Conservation (phyloP, 306 rosid species). For the Casuarina equisetifolia region DNA sequence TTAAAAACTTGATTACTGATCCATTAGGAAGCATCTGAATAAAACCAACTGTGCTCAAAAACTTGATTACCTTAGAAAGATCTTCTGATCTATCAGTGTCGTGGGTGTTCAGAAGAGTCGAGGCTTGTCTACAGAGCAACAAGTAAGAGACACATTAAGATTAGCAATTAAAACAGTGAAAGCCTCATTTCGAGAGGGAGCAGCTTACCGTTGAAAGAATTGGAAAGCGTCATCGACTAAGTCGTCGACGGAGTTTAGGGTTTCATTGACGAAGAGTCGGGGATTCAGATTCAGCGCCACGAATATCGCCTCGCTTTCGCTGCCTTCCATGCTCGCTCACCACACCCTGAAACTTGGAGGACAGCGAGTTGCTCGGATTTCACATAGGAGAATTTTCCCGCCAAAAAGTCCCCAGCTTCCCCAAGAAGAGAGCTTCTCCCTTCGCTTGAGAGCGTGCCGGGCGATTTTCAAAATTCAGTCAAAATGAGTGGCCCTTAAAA, state of each 20-base stretch:
- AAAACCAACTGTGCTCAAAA: neutral
- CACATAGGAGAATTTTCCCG: neutral
- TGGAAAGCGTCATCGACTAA: constrained; percentile 57
- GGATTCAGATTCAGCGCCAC: constrained; percentile 70
- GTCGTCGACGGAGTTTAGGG: constrained; percentile 64
- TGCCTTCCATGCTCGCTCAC: constrained; percentile 51
- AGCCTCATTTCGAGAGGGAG: neutral
- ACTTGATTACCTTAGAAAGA: constrained; percentile 47
- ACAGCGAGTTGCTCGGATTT: neutral
- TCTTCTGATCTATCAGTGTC: constrained; percentile 55
- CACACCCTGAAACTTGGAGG: no score
- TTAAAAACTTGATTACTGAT: neutral
- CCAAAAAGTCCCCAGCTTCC: neutral
- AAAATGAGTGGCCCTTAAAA: no score
- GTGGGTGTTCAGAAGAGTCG: constrained; percentile 39
- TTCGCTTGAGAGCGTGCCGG: no score
- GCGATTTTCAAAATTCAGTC: no score
- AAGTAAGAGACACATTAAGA: neutral
- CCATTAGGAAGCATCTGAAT: neutral
- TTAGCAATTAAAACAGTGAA: neutral
- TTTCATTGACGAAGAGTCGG: constrained; percentile 67
- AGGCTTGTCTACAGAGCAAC: constrained; percentile 58
- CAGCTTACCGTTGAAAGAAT: constrained; percentile 54
- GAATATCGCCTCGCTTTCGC: constrained; percentile 61
- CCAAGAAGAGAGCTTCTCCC: no score